These are phyloP conservation scores for Leccinum boreale DNA, from an alignment of 768 basidiomycete genomes.

Conservation along the genomic window DNA sequence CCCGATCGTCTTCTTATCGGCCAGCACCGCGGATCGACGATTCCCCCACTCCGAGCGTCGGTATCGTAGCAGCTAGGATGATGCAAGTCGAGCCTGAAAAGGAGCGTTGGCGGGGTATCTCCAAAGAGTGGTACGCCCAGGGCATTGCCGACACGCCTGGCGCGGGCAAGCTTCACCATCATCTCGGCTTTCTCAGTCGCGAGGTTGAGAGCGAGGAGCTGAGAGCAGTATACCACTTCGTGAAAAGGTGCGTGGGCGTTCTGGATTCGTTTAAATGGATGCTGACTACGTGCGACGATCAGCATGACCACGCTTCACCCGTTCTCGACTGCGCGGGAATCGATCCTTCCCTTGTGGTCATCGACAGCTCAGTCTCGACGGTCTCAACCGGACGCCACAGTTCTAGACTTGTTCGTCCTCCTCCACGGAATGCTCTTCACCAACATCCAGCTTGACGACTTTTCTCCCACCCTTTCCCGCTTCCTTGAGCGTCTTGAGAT, in stretches of 20 bases:
- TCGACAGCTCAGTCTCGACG: conserved; percentile 59
- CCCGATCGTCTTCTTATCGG: conserved; percentile 39
- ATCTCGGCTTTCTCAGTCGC: conserved; percentile 82
- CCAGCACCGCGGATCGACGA: conserved; percentile 59
- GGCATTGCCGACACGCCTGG: conserved; percentile 89
- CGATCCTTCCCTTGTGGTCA: conserved; percentile 87
- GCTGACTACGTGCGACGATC: conserved; percentile 5
- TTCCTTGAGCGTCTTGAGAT: conserved; percentile 85
- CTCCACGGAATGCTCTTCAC: conserved; percentile 98
- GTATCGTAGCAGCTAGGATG: conserved; percentile 74
- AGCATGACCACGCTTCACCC: conserved; percentile 93
- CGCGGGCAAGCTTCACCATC: conserved; percentile 92
- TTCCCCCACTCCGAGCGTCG: conserved; percentile 74
- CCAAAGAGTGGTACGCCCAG: conserved; percentile 88
- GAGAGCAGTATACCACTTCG: conserved; percentile 87
- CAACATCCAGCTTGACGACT: conserved; percentile 91
- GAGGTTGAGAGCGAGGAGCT: conserved; percentile 83
- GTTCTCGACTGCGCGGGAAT: conserved; percentile 85
- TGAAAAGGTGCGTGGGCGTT: conserved; percentile 69
- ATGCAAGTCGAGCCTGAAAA: conserved; percentile 89
- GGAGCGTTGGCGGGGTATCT: conserved; percentile 87
- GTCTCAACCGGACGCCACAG: conserved; percentile 68
- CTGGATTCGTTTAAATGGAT: background rate
- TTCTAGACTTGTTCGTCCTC: conserved; percentile 81
- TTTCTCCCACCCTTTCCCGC: conserved; percentile 73